phyloP scores from a whole-genome alignment of 2,329 filamentous ascomycete genomes.

The Ceratocystis ficicola region DNA sequence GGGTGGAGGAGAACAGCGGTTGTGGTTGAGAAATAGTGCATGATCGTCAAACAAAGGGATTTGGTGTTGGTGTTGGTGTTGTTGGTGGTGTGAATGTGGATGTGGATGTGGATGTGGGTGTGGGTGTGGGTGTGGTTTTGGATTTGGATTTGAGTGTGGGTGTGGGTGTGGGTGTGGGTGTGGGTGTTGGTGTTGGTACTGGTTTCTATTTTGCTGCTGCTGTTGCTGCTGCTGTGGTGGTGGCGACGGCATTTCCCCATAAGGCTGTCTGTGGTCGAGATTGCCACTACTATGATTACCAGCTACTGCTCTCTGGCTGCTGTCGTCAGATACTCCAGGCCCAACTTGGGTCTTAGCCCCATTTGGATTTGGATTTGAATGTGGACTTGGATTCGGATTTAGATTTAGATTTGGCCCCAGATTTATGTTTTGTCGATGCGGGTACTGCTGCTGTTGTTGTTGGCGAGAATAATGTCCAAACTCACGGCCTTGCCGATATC shows the following conservation, averaged over 20 bases:
- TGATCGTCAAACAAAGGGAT: constrained; percentile 16
- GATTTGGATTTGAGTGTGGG: neutral
- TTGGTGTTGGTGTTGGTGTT: neutral
- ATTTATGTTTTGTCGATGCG: neutral
- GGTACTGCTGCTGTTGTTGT: neutral
- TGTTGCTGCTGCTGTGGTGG: neutral
- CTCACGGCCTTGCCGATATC: constrained; percentile 13
- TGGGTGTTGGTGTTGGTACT: neutral
- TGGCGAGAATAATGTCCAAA: constrained; percentile 7
- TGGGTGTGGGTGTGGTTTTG: too few species aligned
- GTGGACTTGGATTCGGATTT: too few species aligned
- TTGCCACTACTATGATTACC: too few species aligned
- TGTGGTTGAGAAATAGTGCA: constrained; percentile 14
- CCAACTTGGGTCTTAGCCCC: neutral
- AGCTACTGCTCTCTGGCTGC: neutral
- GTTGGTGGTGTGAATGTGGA: neutral
- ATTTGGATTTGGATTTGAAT: too few species aligned
- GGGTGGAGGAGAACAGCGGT: constrained; percentile 17
- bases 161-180: neutral
- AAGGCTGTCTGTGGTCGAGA: too few species aligned
- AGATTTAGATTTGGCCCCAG: neutral
- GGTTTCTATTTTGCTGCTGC: constrained; percentile 4
- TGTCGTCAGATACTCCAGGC: neutral
- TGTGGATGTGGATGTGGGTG: constrained; percentile 1
- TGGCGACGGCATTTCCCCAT: too few species aligned